A percentile compares a stretch with the other conserved stretches of the same genome.
Conservation (phyloP, 2,329 filamentous ascomycete genomes). For the Trichoderma pleuroti region DNA sequence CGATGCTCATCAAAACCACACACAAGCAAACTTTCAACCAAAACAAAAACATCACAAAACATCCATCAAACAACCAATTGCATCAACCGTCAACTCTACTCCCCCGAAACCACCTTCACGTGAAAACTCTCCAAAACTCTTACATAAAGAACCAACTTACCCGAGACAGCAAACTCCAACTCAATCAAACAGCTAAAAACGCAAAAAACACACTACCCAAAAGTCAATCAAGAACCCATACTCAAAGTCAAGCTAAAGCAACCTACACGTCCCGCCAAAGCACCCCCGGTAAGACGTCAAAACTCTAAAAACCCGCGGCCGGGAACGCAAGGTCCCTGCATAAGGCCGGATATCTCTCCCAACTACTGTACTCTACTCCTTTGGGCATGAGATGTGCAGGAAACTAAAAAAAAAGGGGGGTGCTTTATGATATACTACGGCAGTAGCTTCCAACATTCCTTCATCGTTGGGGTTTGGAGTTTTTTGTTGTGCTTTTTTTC, state of each 20-base stretch:
- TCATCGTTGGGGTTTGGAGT: not conserved
- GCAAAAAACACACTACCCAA: not conserved
- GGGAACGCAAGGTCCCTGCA: not conserved
- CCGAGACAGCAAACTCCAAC: not conserved
- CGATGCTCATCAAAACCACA: not conserved
- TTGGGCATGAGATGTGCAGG: not conserved
- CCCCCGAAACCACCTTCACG: not conserved
- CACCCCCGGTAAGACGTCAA: not conserved
- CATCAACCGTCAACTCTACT: not conserved
- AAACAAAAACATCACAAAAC: not conserved
- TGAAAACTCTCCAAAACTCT: not conserved
- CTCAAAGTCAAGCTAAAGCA: not conserved
- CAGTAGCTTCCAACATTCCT: not conserved
- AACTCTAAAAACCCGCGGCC: not conserved
- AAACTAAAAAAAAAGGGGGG: not conserved
- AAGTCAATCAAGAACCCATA: not conserved
- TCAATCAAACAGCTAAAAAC: not conserved
- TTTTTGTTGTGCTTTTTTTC: not conserved
- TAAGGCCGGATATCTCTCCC: not conserved
- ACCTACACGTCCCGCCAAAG: not conserved
- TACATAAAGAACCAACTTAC: not conserved
- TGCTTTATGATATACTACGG: not conserved
- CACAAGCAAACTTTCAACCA: not conserved
- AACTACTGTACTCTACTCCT: not conserved
- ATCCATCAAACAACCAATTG: not conserved